Base-by-base conservation (phyloP, 768 basidiomycete species). In the Leccinellum rugosiceps region DNA sequence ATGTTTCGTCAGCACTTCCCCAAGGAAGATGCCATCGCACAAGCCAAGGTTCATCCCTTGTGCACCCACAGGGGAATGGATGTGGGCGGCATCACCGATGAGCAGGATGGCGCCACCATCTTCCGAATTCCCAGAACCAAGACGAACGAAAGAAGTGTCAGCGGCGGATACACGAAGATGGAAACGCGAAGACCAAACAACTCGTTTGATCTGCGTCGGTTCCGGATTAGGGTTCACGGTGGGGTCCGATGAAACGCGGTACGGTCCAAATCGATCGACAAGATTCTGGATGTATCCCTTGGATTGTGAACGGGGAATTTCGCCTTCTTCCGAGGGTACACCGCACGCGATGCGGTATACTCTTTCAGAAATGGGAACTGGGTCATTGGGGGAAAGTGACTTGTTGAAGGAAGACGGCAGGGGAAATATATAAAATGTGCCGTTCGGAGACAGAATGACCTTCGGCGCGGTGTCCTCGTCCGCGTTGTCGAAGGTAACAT, bases 181-280 rank as follows among this genome's bases (percentile, higher is more conserved):
- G 71, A 79, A 83, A 45, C 78, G 73, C 13, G 78, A 76, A 17
- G 78, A 70, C 79, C 78, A 81, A 32, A 79, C 34, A 1, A 72
- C 65, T 10, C 77, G 64, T 31, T 68, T 68, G 52, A 81, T 75
- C 32, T 59, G 55, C 0, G 74, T 58, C 15, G 72, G 68, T 32
- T 58, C 63, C 13, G 71, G 3, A 13, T 23, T 63, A 23, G 61
- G 62, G 54, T 76, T 76, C 13, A 72, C 57, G 21, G 74, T 65
- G 0, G 74, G 63, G 43, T 76, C 70, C 3, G 75, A 74, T 17
- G 72, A 69, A 10, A 78, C 58, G 14, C 26, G 28, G 15, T 58
- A 26, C 1, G 75, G 78, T 4, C 76, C 79, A 56, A 70, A 77
- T 17, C 70, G 69, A 49, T 82, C 70, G 35, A 80, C 19, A 35